Conservation (phyloP, 805 yeast species). For the Candida vartiovaarae region DNA sequence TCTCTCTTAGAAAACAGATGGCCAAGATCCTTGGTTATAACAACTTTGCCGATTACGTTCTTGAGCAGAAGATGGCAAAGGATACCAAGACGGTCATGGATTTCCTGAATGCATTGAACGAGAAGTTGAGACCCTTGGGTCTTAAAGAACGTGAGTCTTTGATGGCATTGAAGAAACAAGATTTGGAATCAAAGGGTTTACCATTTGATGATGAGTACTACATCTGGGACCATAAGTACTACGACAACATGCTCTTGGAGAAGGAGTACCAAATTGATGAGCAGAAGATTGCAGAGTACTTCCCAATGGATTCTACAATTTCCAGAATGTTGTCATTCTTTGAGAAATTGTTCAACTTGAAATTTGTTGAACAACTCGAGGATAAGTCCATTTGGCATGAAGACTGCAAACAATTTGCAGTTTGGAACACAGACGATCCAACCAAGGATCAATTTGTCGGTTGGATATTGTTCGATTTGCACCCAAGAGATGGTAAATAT, state of each 20-base stretch:
- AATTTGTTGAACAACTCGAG: conserved; percentile 43
- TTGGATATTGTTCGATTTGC: conserved; percentile 72
- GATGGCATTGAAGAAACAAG: conserved; percentile 44
- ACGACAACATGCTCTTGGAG: conserved; percentile 59
- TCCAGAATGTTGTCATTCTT: conserved; percentile 64
- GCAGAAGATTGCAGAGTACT: conserved; percentile 65
- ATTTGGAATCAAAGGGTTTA: conserved; percentile 39
- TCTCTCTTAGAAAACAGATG: conserved; percentile 52
- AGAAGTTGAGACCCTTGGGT: conserved; percentile 55
- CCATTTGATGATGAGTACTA: conserved; percentile 37
- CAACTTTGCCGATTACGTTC: conserved; percentile 59
- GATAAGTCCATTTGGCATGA: conserved; percentile 60
- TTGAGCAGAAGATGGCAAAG: conserved; percentile 81
- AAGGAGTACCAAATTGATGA: conserved; percentile 66
- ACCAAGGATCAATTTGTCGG: conserved; percentile 59
- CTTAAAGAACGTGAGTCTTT: conserved; percentile 43
- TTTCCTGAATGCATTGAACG: conserved; percentile 56
- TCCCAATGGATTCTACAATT: conserved; percentile 66
- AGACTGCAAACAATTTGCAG: conserved; percentile 69
- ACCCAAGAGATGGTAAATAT: conserved; percentile 82
- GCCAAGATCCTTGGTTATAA: conserved; percentile 61
- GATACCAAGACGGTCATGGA: conserved; percentile 48
- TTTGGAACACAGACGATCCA: conserved; percentile 53
- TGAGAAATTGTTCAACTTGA: conserved; percentile 60
- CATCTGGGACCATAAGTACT: conserved; percentile 71